Conservation (phyloP, 192 early-diverging fungal genomes). For the Phycomyces blakesleeanus region DNA sequence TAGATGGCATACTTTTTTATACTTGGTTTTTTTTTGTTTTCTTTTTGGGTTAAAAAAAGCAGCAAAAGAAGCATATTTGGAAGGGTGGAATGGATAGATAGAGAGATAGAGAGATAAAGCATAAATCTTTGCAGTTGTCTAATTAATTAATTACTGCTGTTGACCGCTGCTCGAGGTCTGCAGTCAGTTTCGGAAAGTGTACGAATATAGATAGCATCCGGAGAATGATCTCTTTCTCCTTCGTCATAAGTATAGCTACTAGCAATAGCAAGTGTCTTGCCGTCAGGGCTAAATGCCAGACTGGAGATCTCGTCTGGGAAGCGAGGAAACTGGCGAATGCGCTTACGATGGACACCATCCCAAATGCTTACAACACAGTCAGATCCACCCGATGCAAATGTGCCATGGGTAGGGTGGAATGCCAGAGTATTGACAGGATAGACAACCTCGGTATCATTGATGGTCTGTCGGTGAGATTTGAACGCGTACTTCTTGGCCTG, state of each 20-base stretch:
- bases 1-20: too few relatives aligned
- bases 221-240: constrained; percentile 83
- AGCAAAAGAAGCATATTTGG: too few relatives aligned
- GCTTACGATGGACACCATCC: constrained; percentile 90
- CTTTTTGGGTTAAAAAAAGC: too few relatives aligned
- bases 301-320: constrained; percentile 81
- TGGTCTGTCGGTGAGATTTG: constrained; percentile 88
- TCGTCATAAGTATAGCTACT: constrained; percentile 94
- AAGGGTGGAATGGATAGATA: neutral
- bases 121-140: too few relatives aligned
- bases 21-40: too few relatives aligned
- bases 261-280: constrained; percentile 77
- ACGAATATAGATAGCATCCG: constrained; percentile 76
- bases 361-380: constrained; percentile 90
- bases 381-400: constrained; percentile 94
- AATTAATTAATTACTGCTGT: neutral
- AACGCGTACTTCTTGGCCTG: constrained; percentile 88
- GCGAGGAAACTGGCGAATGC: constrained; percentile 74
- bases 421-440: constrained; percentile 93
- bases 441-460: constrained; percentile 76
- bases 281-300: constrained; percentile 79
- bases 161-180: neutral
- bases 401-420: constrained; percentile 87
- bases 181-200: constrained; percentile 63
- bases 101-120: neutral